These are phyloP conservation scores for Leucocoprinus birnbaumii DNA, from an alignment of 768 basidiomycete species.

Conservation along the genomic window DNA sequence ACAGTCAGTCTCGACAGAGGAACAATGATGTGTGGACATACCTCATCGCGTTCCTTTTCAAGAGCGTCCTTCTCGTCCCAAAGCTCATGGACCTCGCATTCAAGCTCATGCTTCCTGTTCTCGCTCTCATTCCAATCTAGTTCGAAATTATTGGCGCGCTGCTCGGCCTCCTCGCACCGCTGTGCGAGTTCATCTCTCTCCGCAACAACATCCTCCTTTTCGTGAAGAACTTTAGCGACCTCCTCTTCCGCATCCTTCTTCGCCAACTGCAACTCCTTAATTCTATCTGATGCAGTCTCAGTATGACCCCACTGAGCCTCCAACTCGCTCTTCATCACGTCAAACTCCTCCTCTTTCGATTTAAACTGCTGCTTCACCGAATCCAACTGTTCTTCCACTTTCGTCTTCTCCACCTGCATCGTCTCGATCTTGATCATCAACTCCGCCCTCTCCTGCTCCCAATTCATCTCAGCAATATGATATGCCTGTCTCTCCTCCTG, in stretches of 20 bases:
- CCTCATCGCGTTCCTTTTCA: slow-evolving; percentile 56
- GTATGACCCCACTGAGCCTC: slow-evolving; percentile 72
- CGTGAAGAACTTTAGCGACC: slow-evolving; percentile 6
- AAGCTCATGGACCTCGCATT: slow-evolving; percentile 51
- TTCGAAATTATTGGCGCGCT: slow-evolving; percentile 44
- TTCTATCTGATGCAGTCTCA: slow-evolving; percentile 49
- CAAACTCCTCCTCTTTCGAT: slow-evolving; percentile 41
- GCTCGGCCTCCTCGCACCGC: slow-evolving; percentile 40
- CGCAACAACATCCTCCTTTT: slow-evolving; percentile 28
- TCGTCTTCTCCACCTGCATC: slow-evolving; percentile 40
- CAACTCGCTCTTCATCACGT: slow-evolving; percentile 55
- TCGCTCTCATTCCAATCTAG: slow-evolving; percentile 55
- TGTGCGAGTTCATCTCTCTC: slow-evolving; percentile 38
- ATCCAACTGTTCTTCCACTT: slow-evolving; percentile 42
- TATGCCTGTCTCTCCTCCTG: slow-evolving; percentile 41
- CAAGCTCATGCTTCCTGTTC: slow-evolving; percentile 51
- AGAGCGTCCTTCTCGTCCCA: slow-evolving; percentile 49
- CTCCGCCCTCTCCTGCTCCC: slow-evolving; percentile 52
- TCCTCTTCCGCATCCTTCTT: slow-evolving; percentile 30
- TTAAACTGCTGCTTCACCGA: slow-evolving; percentile 35
- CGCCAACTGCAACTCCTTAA: slow-evolving; percentile 34
- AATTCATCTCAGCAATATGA: slow-evolving; percentile 36
- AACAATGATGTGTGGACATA: slow-evolving; percentile 22
- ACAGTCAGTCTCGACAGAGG: not conserved
- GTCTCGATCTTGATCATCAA: slow-evolving; percentile 37